These are phyloP conservation scores for Penicillium samsonianum DNA, from an alignment of 495 filamentous ascomycete genomes.

Conservation along the genomic window DNA sequence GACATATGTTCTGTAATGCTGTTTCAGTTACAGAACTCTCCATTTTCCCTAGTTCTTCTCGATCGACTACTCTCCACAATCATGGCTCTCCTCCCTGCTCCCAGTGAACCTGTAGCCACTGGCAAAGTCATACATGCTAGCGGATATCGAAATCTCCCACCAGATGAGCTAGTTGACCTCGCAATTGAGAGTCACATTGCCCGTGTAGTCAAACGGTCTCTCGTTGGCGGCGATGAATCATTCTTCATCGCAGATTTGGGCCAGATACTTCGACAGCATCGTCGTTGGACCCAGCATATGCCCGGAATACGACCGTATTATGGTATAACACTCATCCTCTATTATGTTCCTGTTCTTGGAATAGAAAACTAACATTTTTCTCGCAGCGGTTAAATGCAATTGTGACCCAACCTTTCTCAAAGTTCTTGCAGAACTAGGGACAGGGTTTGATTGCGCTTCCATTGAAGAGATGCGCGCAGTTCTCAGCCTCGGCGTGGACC, in stretches of 20 bases:
- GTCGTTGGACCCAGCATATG: conserved; percentile 16
- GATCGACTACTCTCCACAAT: conserved; percentile 10
- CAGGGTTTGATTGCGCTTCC: conserved; percentile 40
- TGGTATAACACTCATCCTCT: conserved; percentile 10
- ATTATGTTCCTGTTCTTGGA: not conserved
- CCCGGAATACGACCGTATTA: conserved; percentile 27
- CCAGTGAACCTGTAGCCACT: not conserved
- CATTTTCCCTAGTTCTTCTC: conserved; percentile 7
- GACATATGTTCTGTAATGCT: conserved; percentile 5
- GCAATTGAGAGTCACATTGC: conserved; percentile 18
- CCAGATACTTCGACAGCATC: conserved; percentile 18
- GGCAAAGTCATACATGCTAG: not conserved
- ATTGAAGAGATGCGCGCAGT: conserved; percentile 30
- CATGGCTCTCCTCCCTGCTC: conserved; percentile 11
- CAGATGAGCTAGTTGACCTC: conserved; percentile 18
- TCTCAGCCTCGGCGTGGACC: conserved; percentile 31
- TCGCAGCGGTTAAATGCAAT: conserved; percentile 42
- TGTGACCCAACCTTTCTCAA: conserved; percentile 29
- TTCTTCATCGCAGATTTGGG: conserved; percentile 34
- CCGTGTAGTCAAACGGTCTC: conserved; percentile 6
- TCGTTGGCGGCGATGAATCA: conserved; percentile 21
- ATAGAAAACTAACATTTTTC: not conserved
- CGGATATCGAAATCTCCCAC: conserved; percentile 8
- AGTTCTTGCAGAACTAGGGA: conserved; percentile 27
- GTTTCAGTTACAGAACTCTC: conserved; percentile 8